Percentiles rank a stretch among this genome's conserved stretches.
Conservation (phyloP, 176 grass and related monocot genomes). For the Aegilops sharonensis region DNA sequence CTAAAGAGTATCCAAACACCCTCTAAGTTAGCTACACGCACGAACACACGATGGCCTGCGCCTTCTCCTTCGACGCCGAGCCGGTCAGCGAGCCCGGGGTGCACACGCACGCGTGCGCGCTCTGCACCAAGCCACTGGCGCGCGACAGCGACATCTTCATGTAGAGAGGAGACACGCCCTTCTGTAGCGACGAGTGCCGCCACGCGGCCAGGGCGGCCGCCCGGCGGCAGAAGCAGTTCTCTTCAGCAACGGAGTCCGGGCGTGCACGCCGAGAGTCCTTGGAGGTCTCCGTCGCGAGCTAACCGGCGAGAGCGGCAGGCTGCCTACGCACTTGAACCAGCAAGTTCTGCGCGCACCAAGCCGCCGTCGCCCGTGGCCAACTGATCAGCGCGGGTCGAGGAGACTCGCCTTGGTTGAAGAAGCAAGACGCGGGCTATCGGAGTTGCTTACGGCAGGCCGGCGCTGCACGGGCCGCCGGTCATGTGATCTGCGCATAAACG, state of each 20-base stretch:
- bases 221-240: not conserved
- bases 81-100: not conserved
- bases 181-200: slow-evolving; percentile 66
- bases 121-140: slow-evolving; percentile 40
- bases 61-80: slow-evolving; percentile 43
- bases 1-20: too few species aligned
- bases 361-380: too few species aligned
- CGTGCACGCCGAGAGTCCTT: not conserved
- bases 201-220: not conserved
- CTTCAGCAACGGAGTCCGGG: not conserved
- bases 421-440: too few species aligned
- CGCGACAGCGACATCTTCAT: slow-evolving; percentile 65
- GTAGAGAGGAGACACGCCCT: slow-evolving; percentile 67
- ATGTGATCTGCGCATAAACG: too few species aligned
- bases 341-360: not conserved
- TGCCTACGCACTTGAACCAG: too few species aligned
- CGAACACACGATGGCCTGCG: not conserved
- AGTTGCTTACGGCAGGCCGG: too few species aligned
- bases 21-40: too few species aligned
- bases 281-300: slow-evolving; percentile 24
- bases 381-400: too few species aligned
- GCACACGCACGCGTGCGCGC: slow-evolving; percentile 53
- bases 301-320: not conserved
- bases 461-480: too few species aligned
- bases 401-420: too few species aligned